Evolutionary conservation across 1,284 basidiomycete genomes (phyloP).

Genomic region (Ganoderma meredithae): DNA sequence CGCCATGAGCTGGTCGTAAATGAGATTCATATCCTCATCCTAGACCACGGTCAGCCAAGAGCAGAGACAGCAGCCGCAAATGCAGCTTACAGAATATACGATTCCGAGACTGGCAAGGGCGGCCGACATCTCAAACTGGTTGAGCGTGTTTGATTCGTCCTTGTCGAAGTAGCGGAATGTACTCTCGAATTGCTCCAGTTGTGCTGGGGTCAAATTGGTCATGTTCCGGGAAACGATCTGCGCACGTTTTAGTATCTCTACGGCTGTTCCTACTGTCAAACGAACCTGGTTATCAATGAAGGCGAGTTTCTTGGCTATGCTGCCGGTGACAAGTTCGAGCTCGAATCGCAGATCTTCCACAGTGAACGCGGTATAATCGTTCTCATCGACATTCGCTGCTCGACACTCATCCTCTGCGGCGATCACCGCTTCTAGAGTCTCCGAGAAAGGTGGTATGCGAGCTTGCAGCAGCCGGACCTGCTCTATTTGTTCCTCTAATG

Average conservation of each 20-base stretch:
- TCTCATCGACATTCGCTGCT: slow-evolving; percentile 96
- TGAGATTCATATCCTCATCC: slow-evolving; percentile 89
- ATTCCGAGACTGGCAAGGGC: slow-evolving; percentile 95
- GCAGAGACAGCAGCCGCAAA: background rate
- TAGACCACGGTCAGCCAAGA: slow-evolving; percentile 38
- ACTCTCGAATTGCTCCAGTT: slow-evolving; percentile 96
- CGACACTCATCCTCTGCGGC: slow-evolving; percentile 79
- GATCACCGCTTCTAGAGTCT: slow-evolving; percentile 61
- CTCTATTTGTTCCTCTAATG: slow-evolving; percentile 76
- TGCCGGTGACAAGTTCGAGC: slow-evolving; percentile 83
- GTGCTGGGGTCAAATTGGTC: slow-evolving; percentile 93
- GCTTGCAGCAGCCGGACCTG: slow-evolving; percentile 65
- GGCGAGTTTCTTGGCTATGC: slow-evolving; percentile 87
- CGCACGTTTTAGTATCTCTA: slow-evolving; percentile 1
- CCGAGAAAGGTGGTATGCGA: slow-evolving; percentile 67
- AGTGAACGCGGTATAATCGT: slow-evolving; percentile 94
- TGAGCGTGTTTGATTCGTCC: slow-evolving; percentile 90
- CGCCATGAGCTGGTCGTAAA: slow-evolving; percentile 84
- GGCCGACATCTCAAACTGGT: slow-evolving; percentile 87
- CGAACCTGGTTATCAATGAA: slow-evolving; percentile 96
- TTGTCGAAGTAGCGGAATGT: slow-evolving; percentile 98
- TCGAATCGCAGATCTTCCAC: slow-evolving; percentile 93
- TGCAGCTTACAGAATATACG: slow-evolving; percentile 76
- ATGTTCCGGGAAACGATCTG: slow-evolving; percentile 89
- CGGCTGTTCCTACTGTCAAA: slow-evolving; percentile 2